Evolutionary conservation across 139 green algal species (phyloP).

Genomic region (Nannochloris sp.): DNA sequence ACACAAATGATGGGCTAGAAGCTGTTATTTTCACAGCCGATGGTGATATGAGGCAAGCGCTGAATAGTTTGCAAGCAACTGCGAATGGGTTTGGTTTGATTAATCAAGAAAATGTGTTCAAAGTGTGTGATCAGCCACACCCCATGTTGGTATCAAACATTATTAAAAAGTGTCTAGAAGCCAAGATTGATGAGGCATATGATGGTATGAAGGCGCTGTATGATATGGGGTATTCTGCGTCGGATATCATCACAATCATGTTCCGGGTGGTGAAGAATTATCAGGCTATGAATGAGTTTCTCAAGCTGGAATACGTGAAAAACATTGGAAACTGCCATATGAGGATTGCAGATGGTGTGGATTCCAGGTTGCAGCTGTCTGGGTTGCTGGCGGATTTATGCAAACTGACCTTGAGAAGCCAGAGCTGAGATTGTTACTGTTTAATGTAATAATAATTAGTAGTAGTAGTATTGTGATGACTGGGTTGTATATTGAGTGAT

Average conservation of each 20-base stretch:
- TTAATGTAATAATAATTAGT: too few species aligned
- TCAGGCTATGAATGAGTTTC: slow-evolving; percentile 71
- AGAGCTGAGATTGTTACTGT: background rate
- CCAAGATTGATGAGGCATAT: slow-evolving; percentile 74
- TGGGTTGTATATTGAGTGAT: too few species aligned
- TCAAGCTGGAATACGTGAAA: slow-evolving; percentile 96
- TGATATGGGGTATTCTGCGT: slow-evolving; percentile 79
- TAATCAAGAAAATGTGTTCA: slow-evolving; percentile 85
- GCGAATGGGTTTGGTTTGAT: slow-evolving; percentile 85
- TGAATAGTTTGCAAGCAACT: slow-evolving; percentile 95
- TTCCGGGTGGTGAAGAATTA: slow-evolving; percentile 78
- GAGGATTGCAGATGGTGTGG: slow-evolving; percentile 83
- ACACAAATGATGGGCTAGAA: slow-evolving; percentile 77
- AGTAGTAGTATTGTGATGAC: too few species aligned
- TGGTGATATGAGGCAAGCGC: slow-evolving; percentile 97
- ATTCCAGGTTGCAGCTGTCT: slow-evolving; percentile 82
- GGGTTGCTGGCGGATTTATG: slow-evolving; percentile 88
- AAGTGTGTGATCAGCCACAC: slow-evolving; percentile 97
- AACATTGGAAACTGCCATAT: slow-evolving; percentile 93
- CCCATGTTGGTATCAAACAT: slow-evolving; percentile 72
- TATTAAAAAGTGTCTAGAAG: slow-evolving; percentile 55
- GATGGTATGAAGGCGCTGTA: slow-evolving; percentile 66
- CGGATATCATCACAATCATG: slow-evolving; percentile 95
- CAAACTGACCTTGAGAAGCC: slow-evolving; percentile 28
- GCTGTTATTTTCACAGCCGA: slow-evolving; percentile 97